These are phyloP conservation scores for Ustilago hordei DNA, from an alignment of 1,284 basidiomycete species.

Conservation along the genomic window DNA sequence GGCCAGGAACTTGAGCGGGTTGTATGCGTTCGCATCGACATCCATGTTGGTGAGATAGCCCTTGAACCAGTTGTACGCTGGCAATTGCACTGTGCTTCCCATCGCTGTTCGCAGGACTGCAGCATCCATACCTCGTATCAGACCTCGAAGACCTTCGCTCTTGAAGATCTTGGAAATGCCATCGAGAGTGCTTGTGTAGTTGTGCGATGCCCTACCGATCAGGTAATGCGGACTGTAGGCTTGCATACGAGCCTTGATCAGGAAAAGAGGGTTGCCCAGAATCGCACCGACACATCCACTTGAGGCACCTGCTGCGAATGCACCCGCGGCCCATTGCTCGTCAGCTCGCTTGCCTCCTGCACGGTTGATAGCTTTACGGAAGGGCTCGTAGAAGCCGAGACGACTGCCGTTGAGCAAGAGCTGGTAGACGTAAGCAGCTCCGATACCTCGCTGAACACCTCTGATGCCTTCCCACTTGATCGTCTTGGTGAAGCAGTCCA, in stretches of 20 bases:
- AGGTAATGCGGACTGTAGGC: conserved; percentile 79
- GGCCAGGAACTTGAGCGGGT: conserved; percentile 57
- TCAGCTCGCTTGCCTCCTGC: conserved; percentile 76
- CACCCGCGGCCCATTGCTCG: conserved; percentile 74
- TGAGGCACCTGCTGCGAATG: conserved; percentile 82
- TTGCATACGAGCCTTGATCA: conserved; percentile 98
- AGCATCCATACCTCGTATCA: conserved; percentile 90
- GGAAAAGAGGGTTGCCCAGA: conserved; percentile 91
- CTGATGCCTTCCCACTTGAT: conserved; percentile 89
- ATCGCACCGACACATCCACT: conserved; percentile 91
- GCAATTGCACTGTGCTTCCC: conserved; percentile 94
- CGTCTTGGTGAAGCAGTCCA: conserved; percentile 90
- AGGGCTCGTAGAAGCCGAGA: conserved; percentile 94
- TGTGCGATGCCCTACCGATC: conserved; percentile 92
- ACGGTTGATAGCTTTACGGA: conserved; percentile 80
- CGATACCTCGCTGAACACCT: conserved; percentile 89
- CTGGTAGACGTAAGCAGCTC: conserved; percentile 78
- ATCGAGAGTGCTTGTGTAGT: conserved; percentile 85
- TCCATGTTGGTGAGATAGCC: conserved; percentile 59
- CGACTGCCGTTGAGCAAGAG: conserved; percentile 93
- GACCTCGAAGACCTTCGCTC: conserved; percentile 81
- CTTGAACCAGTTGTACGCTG: conserved; percentile 87
- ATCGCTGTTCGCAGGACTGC: conserved; percentile 92
- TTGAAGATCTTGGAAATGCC: conserved; percentile 84
- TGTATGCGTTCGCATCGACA: conserved; percentile 68